A percentile compares a stretch with the other conserved stretches of the same genome.
These are phyloP conservation scores for Botryosphaeria dothidea DNA, from an alignment of 2,329 filamentous ascomycete species.

Conservation along the genomic window DNA sequence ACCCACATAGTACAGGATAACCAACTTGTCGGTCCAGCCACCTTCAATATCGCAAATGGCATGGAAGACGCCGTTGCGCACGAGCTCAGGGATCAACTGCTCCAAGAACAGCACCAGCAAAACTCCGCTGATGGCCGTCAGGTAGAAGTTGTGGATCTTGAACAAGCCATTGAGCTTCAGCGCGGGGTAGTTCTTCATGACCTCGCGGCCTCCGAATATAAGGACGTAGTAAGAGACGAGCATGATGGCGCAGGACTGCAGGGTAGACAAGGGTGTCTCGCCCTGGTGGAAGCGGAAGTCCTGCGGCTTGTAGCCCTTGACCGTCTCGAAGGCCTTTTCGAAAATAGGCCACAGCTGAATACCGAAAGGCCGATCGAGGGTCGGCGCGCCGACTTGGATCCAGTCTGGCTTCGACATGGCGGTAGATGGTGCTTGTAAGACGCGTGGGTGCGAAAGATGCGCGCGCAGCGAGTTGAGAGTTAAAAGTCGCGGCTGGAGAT, in stretches of 20 bases:
- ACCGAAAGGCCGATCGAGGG: constrained; percentile 89
- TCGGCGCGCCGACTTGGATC: constrained; percentile 62
- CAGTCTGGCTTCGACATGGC: constrained; percentile 56
- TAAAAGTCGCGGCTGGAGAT: constrained; percentile 1
- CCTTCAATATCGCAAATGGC: constrained; percentile 80
- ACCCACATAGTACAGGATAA: constrained; percentile 95
- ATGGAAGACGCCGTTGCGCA: constrained; percentile 80
- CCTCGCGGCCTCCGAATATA: constrained; percentile 88
- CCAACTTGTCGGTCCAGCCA: constrained; percentile 91
- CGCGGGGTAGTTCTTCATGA: constrained; percentile 84
- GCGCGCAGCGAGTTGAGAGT: constrained; percentile 9
- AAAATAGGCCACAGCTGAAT: constrained; percentile 93
- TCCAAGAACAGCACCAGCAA: constrained; percentile 86
- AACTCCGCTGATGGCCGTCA: constrained; percentile 80
- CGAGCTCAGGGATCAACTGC: constrained; percentile 83
- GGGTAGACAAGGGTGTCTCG: constrained; percentile 84
- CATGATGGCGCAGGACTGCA: constrained; percentile 78
- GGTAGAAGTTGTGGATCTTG: constrained; percentile 94
- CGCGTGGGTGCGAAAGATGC: constrained; percentile 12
- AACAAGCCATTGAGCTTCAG: constrained; percentile 88
- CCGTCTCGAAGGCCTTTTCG: constrained; percentile 76
- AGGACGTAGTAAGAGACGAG: constrained; percentile 88
- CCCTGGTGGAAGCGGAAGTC: constrained; percentile 84
- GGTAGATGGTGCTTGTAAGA: constrained; percentile 23
- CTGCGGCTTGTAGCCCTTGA: constrained; percentile 78